phyloP scores from a whole-genome alignment of 441 rosid species.

The Populus hybrid region DNA sequence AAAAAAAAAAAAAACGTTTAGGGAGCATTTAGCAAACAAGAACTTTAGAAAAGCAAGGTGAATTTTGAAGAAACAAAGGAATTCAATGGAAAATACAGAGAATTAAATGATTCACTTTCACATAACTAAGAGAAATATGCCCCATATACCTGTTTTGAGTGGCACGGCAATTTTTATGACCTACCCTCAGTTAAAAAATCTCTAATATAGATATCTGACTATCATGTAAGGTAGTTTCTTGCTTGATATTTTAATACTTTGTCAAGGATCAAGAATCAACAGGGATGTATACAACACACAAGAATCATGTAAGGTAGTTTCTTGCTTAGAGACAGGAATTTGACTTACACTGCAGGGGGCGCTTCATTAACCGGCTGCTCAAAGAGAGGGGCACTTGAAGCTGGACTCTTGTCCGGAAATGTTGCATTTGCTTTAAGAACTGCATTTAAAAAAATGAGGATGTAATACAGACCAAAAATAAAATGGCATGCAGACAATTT shows the following conservation, averaged over 20 bases:
- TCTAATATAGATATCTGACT: background rate
- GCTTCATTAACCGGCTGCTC: slow-evolving; percentile 70
- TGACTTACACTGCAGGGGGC: slow-evolving; percentile 60
- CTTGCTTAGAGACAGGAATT: background rate
- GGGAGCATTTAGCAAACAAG: background rate
- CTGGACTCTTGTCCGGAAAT: slow-evolving; percentile 56
- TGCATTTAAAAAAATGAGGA: slow-evolving; percentile 31
- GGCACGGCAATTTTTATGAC: background rate
- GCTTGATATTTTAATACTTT: background rate
- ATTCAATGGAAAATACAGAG: background rate
- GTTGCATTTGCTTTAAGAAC: slow-evolving; percentile 79
- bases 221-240: background rate
- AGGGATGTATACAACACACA: background rate
- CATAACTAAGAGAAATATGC: background rate
- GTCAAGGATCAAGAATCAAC: background rate
- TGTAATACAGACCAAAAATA: background rate
- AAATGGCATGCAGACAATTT: background rate
- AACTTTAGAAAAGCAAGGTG: background rate
- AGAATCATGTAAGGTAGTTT: no score
- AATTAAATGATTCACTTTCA: background rate
- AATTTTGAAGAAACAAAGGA: background rate
- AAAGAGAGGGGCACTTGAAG: slow-evolving; percentile 54
- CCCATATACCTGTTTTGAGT: background rate
- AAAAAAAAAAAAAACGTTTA: background rate
- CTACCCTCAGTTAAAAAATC: background rate